Percentiles rank a stretch among this genome's conserved stretches.
phyloP scores from a whole-genome alignment of 441 rosid genomes.

The Bocquillonia castaneifolia region DNA sequence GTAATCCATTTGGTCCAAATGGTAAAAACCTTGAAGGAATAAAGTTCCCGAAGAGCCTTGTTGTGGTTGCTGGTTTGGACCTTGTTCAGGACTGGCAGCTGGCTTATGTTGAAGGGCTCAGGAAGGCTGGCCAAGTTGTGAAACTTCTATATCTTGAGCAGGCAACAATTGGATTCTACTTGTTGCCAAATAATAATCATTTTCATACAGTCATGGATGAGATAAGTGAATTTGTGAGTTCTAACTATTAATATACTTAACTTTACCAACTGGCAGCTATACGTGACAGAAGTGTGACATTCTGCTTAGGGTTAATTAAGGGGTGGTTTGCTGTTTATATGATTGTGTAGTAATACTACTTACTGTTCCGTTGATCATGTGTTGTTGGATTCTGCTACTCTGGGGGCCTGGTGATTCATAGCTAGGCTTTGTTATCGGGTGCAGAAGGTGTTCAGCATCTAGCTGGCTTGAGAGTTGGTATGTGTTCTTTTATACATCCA shows the following conservation, averaged over 20 bases:
- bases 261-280: conserved; percentile 25
- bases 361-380: conserved; percentile 24
- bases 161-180: conserved; percentile 92
- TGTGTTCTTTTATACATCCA: conserved; percentile 22
- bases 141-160: conserved; percentile 64
- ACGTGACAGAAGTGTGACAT: conserved; percentile 31
- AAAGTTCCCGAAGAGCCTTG: conserved; percentile 74
- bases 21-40: conserved; percentile 49
- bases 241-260: conserved; percentile 37
- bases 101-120: conserved; percentile 69
- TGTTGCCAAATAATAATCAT: conserved; percentile 83
- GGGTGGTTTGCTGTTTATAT: conserved; percentile 29
- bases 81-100: conserved; percentile 92
- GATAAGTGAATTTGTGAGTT: conserved; percentile 62
- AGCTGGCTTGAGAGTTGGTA: conserved; percentile 26
- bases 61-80: conserved; percentile 85
- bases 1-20: conserved; percentile 81
- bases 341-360: conserved; percentile 30
- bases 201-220: conserved; percentile 81
- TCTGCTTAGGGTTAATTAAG: conserved; percentile 19
- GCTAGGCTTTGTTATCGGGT: conserved; percentile 24
- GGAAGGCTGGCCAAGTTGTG: conserved; percentile 50
- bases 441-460: conserved; percentile 32
- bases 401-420: conserved; percentile 16
- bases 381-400: conserved; percentile 18